Base-by-base conservation (phyloP, 2,329 filamentous ascomycete genomes). In the Colletotrichum graminicola region DNA sequence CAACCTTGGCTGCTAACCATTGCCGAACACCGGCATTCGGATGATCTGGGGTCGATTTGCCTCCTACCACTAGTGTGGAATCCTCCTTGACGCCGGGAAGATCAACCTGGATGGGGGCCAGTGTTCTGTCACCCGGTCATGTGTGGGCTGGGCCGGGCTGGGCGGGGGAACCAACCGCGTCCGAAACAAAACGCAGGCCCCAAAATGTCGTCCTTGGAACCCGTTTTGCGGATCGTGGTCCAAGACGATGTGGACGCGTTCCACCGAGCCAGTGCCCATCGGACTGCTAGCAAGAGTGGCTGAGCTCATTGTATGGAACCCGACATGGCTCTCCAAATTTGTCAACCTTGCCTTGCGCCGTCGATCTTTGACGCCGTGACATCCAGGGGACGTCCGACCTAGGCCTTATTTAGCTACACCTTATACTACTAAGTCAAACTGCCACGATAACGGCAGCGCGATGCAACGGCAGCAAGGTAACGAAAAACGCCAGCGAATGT, bases 231-330 rank as follows among this genome's bases (percentile, higher is more conserved):
- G 49, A 62, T 62, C 43, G 45, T 34, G 16, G 34, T 21, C 36
- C n/a, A 16, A 29, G n/a, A 12, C 34, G 7, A 26, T 29, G 34
- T 59, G 23, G 45, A 54, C 36, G 43, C 8, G 36, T 45, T 54
- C n/a, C 41, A 32, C 47, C 26, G 18, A 23, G 26, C 43, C 21
- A 21, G 43, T 34, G 45, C 57, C 57, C 49, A 71, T 71, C 64
- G 60, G 54, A 21, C 36, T 60, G 59, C 26, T 23, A 51, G 14
- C 23, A 23, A 41, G n/a, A 43, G 34, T 62, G 54, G 29, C 64
- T 69, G 69, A 72, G 69, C 56, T 72, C 69, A 69, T 69, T 71
- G n/a, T 67, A 72, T 60, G 68, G 68, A 62, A 54, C 61, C 47
- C 34, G 41, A 63, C 32, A 34, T 36, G 64, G 45, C 47, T 52